These are phyloP conservation scores for Didymella exigua DNA, from an alignment of 2,329 filamentous ascomycete species.

Conservation along the genomic window DNA sequence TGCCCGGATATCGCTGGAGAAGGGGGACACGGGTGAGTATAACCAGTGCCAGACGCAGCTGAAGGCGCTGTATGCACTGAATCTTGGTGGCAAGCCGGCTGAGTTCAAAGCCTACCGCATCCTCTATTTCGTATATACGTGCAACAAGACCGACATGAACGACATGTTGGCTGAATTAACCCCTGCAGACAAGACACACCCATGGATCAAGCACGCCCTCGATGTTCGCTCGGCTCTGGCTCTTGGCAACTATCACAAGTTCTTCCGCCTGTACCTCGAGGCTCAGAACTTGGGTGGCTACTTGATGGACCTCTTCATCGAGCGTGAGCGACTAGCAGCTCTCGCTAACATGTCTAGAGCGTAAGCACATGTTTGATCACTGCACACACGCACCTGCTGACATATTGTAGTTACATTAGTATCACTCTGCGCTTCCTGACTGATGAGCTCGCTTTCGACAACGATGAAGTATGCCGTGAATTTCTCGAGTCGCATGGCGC, in stretches of 20 bases:
- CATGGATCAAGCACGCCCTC: slow-evolving; percentile 81
- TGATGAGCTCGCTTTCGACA: slow-evolving; percentile 94
- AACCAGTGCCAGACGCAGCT: slow-evolving; percentile 99
- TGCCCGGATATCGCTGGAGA: slow-evolving; percentile 95
- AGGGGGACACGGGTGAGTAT: slow-evolving; percentile 99
- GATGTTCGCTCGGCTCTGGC: slow-evolving; percentile 89
- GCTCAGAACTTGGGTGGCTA: slow-evolving; percentile 97
- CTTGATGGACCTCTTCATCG: slow-evolving; percentile 99
- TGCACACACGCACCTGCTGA: slow-evolving; percentile 52
- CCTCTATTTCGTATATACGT: slow-evolving; percentile 98
- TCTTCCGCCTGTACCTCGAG: slow-evolving; percentile 94
- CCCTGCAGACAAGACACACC: slow-evolving; percentile 90
- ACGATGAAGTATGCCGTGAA: slow-evolving; percentile 85
- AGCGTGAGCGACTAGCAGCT: slow-evolving; percentile 87
- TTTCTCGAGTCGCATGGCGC: slow-evolving; percentile 85
- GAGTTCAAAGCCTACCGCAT: slow-evolving; percentile 99
- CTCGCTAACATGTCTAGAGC: slow-evolving; percentile 92
- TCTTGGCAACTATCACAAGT: slow-evolving; percentile 94
- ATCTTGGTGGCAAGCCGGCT: slow-evolving; percentile 84
- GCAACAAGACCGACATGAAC: slow-evolving; percentile 97
- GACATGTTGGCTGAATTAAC: slow-evolving; percentile 99
- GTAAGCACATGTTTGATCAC: slow-evolving; percentile 64
- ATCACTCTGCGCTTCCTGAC: slow-evolving; percentile 90
- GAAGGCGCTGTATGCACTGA: slow-evolving; percentile 85
- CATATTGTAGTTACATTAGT: slow-evolving; percentile 77